A percentile compares a stretch with the other conserved stretches of the same genome.
Conservation (phyloP, 164 flowering plant species). For the Cinnamomum chago region DNA sequence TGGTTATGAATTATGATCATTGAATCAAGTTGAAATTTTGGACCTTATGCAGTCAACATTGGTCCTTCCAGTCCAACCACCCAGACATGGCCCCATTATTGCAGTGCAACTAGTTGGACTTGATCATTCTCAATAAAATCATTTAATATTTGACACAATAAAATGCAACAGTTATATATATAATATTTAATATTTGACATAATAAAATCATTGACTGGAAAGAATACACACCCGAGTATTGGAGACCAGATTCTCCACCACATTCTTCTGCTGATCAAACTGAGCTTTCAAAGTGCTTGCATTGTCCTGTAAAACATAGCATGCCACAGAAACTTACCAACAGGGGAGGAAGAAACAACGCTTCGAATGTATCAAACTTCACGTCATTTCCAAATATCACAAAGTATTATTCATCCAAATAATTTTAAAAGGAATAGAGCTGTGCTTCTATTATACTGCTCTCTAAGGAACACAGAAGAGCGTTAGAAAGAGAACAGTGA, state of each 20-base stretch:
- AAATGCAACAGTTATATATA: background rate
- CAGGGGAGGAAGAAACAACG: background rate
- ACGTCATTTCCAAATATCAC: too few relatives aligned
- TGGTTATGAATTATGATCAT: too few relatives aligned
- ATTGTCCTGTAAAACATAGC: slow-evolving; percentile 55
- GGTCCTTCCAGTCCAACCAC: background rate
- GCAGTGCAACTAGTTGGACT: too few relatives aligned
- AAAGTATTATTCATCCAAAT: too few relatives aligned
- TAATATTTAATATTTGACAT: background rate
- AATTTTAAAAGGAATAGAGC: too few relatives aligned
- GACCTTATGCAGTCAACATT: too few relatives aligned
- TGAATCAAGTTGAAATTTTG: too few relatives aligned
- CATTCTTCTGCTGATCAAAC: slow-evolving; percentile 75
- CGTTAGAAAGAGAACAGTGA: too few relatives aligned
- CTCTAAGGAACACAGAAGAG: background rate
- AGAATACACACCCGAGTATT: slow-evolving; percentile 61
- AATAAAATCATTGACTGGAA: background rate
- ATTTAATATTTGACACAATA: background rate
- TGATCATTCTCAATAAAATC: too few relatives aligned
- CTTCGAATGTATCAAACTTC: background rate
- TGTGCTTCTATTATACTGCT: too few relatives aligned
- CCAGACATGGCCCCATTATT: too few relatives aligned
- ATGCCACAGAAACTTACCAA: background rate
- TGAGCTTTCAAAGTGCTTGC: slow-evolving; percentile 71
- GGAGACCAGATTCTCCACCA: slow-evolving; percentile 77